Evolutionary conservation across 352 stramenopile species (phyloP), one percentile per base, ranked within the genome.

Genomic region (Pythium guiyangense): DNA sequence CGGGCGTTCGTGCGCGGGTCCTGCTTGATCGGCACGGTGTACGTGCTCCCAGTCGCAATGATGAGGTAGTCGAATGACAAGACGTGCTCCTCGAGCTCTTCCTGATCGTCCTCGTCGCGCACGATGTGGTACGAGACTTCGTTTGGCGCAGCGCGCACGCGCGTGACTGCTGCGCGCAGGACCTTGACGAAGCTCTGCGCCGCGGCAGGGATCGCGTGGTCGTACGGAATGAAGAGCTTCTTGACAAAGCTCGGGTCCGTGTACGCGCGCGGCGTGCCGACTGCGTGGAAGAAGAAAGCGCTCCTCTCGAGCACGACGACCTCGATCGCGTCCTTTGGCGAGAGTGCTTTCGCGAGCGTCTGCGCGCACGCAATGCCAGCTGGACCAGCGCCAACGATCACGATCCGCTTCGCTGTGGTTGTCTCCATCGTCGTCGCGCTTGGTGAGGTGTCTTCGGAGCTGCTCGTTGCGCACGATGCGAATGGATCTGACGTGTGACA

Each of bases 41-140:
- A 86, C 52, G 65, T 83, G 62, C 68, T 82, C 12, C 74, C 74
- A 0, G 77, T 89, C 20, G 79, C 79, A 29, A 89, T 49, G 31
- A 89, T 64, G 8, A 87, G 60, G 52, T 81, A 87, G 70, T 86
- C 76, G 49, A 78, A 89, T 5, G 35, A n/a, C n/a, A n/a, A n/a
- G n/a, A n/a, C n/a, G n/a, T n/a, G n/a, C n/a, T n/a, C n/a, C n/a
- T n/a, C n/a, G n/a, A n/a, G n/a, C n/a, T n/a, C n/a, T n/a, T n/a
- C n/a, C n/a, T n/a, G n/a, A n/a, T n/a, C n/a, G n/a, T n/a, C n/a
- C n/a, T n/a, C n/a, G n/a, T n/a, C n/a, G n/a, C n/a, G n/a, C n/a
- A n/a, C n/a, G n/a, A n/a, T n/a, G n/a, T n/a, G n/a, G n/a, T n/a
- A n/a, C n/a, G 20, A 87, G 42, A 84, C 66, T n/a, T 81, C 70